phyloP scores from a whole-genome alignment of 257 asterid species.

The Cinchona pubescens region DNA sequence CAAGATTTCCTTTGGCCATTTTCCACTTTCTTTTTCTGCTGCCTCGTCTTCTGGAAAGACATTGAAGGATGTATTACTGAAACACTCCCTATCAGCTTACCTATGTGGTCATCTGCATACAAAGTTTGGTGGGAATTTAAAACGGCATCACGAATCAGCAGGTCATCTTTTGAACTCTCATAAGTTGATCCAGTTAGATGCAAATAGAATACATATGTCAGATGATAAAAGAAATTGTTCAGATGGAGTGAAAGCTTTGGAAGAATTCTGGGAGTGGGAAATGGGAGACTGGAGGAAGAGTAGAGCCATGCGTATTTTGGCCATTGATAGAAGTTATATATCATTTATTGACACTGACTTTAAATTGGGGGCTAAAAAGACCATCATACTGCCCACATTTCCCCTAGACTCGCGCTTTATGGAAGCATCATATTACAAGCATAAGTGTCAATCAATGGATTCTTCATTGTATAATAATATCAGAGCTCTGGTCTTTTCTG shows the following conservation, averaged over 20 bases:
- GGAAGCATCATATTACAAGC: constrained; percentile 33
- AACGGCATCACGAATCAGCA: constrained; percentile 58
- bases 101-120: constrained; percentile 91
- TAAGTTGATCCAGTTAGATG: constrained; percentile 58
- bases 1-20: constrained; percentile 86
- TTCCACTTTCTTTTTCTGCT: constrained; percentile 86
- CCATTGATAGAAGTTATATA: constrained; percentile 68
- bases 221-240: constrained; percentile 36
- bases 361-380: constrained; percentile 50
- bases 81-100: constrained; percentile 57
- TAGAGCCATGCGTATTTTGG: constrained; percentile 82
- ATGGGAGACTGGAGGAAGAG: constrained; percentile 94
- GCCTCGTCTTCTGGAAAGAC: constrained; percentile 72
- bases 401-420: constrained; percentile 81
- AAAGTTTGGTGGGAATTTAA: constrained; percentile 74
- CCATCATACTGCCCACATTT: constrained; percentile 73
- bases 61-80: constrained; percentile 51
- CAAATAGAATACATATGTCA: constrained; percentile 39
- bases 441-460: constrained; percentile 34
- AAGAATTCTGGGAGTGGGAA: constrained; percentile 94
- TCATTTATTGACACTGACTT: constrained; percentile 73
- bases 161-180: constrained; percentile 28
- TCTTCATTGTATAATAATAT: constrained; percentile 39
- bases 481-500: constrained; percentile 75
- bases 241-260: constrained; percentile 17